Base-by-base conservation (phyloP, 805 yeast species). In the Vanderwaltozyma tropicalis region DNA sequence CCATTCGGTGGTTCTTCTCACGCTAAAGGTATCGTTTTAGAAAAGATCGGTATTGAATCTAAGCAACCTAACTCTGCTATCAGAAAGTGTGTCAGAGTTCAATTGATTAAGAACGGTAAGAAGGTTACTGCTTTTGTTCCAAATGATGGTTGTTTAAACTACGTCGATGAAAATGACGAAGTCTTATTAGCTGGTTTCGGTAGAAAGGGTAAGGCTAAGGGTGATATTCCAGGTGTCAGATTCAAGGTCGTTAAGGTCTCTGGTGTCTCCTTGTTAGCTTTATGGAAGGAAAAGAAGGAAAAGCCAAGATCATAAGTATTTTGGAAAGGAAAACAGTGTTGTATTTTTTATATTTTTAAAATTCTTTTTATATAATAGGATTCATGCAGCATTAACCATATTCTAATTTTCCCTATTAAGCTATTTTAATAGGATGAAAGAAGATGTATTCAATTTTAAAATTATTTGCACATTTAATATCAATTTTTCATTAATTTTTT, bases 221-320 rank as follows among this genome's bases (percentile, higher is more conserved):
- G 99, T 80, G 99, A 92, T 88, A 89, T 92, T 68, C 98, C 98
- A 72, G 99, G 99, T 86, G 99, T 92, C 69, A 92, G 99, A 84
- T 92, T 92, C 87, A 92, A 92, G 85, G 99, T 92, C 69, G 99
- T 92, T 70, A 92, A 92, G 80, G 99, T 92, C 62, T 85, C 98
- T 62, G 98, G 98, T 84, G 98, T 94, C 65, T 92, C 98, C 62
- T 80, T 92, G 72, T 80, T 88, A 69, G 98, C 99, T 70, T 81
- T 92, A 73, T 92, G 96, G 96, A 92, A 89, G 80, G 98, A 94
- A 80, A 92, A 92, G 96, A 92, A 92, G 86, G 99, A 94, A 80
- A 92, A 92, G 88, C 97, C 97, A 79, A 87, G 98, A 80, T 88
- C 96, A 67, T 88, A 84, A 77, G 18, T 25, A n/a, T 10, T 15